These are phyloP conservation scores for Pachysandra terminalis DNA, from an alignment of 164 flowering plant species.

Conservation along the genomic window DNA sequence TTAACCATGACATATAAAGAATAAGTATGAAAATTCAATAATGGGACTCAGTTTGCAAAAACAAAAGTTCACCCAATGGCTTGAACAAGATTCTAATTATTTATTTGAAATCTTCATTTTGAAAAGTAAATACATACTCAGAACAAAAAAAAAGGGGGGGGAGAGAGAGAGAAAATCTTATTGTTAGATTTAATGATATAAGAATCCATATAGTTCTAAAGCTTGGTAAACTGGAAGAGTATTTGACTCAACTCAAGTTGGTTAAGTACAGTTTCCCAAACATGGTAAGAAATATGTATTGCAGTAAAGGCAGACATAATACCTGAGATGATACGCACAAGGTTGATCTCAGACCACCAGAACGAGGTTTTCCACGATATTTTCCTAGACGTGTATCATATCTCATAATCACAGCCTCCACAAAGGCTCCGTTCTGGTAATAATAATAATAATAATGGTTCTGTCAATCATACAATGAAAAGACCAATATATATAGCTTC, in stretches of 20 bases:
- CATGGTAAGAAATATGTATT: background rate
- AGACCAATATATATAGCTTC: no score
- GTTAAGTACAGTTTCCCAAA: background rate
- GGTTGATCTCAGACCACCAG: conserved; percentile 88
- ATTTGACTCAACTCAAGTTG: background rate
- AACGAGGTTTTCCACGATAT: conserved; percentile 80
- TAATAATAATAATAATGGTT: background rate
- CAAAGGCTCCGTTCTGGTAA: conserved; percentile 73
- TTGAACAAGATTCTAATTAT: no score
- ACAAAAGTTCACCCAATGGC: no score
- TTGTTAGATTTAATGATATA: no score
- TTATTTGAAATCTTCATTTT: background rate
- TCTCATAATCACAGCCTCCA: conserved; percentile 95
- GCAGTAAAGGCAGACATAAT: background rate
- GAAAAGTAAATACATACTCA: background rate
- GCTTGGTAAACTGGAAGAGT: background rate
- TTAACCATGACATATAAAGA: background rate
- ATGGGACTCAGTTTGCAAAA: background rate
- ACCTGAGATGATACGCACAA: conserved; percentile 96
- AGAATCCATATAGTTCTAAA: background rate
- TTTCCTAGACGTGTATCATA: conserved; percentile 83
- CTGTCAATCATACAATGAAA: background rate
- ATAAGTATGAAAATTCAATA: background rate
- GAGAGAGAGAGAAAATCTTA: no score
- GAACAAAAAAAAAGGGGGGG: background rate